Evolutionary conservation across 148 eudicot species (phyloP).

Genomic region (Heliosperma pusillum): DNA sequence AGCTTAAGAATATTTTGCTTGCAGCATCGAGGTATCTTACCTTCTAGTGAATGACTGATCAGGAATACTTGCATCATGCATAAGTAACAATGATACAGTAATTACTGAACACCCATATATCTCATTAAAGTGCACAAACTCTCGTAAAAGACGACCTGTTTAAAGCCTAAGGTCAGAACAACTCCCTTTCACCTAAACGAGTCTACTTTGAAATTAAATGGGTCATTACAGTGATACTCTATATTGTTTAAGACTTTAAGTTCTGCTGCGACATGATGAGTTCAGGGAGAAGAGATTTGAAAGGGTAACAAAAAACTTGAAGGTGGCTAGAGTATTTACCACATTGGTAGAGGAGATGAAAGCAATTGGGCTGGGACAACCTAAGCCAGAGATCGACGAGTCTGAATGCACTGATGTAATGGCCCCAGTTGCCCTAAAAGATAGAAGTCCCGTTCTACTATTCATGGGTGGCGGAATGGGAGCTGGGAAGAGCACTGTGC

Average conservation of each 20-base stretch:
- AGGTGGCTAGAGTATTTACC: slow-evolving; percentile 87
- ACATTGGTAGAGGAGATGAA: slow-evolving; percentile 94
- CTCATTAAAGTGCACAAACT: background rate
- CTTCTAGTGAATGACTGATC: background rate
- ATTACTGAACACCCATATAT: background rate
- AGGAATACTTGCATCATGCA: background rate
- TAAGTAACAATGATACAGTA: background rate
- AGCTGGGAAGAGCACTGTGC: slow-evolving; percentile 99
- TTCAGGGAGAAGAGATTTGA: slow-evolving; percentile 86
- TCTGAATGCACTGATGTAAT: slow-evolving; percentile 90
- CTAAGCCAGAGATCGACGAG: slow-evolving; percentile 53
- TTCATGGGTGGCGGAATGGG: slow-evolving; percentile 99
- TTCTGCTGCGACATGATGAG: slow-evolving; percentile 15
- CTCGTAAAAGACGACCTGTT: background rate
- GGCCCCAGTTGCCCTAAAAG: slow-evolving; percentile 92
- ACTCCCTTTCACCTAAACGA: background rate
- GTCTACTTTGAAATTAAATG: background rate
- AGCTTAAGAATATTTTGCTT: slow-evolving; percentile 83
- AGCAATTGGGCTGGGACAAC: slow-evolving; percentile 67
- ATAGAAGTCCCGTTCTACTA: slow-evolving; percentile 91
- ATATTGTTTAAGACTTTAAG: background rate
- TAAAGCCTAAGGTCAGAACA: background rate
- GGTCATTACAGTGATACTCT: background rate
- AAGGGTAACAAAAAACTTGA: slow-evolving; percentile 81
- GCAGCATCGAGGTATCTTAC: slow-evolving; percentile 74